phyloP scores from a whole-genome alignment of 768 basidiomycete genomes.

The Tulasnella sp. region DNA sequence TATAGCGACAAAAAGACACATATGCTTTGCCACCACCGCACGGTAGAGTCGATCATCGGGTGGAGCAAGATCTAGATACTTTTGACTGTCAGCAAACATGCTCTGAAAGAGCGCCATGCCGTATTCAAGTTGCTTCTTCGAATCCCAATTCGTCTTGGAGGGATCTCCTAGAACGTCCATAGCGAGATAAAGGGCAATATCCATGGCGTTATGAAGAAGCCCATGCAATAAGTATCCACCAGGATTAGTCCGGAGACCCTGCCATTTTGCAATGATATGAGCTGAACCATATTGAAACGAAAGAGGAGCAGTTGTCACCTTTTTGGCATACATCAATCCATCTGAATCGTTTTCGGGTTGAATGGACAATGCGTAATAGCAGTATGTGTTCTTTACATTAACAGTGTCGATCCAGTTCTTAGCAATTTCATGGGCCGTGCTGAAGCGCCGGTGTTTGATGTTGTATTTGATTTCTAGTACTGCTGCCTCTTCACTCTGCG shows the following conservation, averaged over 20 bases:
- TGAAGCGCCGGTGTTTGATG: slow-evolving; percentile 1
- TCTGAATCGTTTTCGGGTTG: slow-evolving; percentile 5
- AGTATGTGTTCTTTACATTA: neutral
- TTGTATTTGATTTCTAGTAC: slow-evolving; percentile 10
- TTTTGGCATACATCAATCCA: slow-evolving; percentile 4
- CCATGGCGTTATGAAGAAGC: slow-evolving; percentile 1
- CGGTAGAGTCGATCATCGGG: slow-evolving; percentile 6
- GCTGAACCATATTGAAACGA: neutral
- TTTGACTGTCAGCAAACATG: slow-evolving; percentile 1
- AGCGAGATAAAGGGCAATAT: neutral
- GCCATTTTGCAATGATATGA: neutral
- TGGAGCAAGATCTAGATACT: slow-evolving; percentile 6
- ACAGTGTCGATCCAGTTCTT: slow-evolving; percentile 5
- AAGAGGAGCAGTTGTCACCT: neutral
- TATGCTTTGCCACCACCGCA: neutral
- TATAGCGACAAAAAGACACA: slow-evolving; percentile 4
- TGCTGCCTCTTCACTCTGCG: slow-evolving; percentile 4
- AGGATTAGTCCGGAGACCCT: slow-evolving; percentile 4
- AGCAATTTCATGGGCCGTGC: neutral
- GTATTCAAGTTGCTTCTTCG: slow-evolving; percentile 5
- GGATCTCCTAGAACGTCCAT: slow-evolving; percentile 2
- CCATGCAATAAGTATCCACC: neutral
- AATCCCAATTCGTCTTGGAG: neutral
- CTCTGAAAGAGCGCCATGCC: slow-evolving; percentile 8
- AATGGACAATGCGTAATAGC: slow-evolving; percentile 6